Evolutionary conservation across 768 basidiomycete species (phyloP).

Genomic region (Xanthoconium stramineum): DNA sequence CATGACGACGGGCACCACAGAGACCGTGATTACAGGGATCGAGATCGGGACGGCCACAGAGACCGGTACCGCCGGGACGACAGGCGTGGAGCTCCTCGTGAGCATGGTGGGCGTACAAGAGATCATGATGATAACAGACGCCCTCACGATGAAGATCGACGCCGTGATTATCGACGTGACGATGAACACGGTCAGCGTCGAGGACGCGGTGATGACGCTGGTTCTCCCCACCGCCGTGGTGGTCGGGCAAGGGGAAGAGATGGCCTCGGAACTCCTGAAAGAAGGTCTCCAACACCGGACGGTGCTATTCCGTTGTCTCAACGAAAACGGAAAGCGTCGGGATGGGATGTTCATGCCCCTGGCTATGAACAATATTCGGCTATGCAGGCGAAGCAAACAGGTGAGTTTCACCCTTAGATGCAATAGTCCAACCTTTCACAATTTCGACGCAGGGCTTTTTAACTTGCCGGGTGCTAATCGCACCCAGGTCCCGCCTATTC

Average conservation of each 20-base stretch:
- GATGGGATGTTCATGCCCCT: conserved; percentile 95
- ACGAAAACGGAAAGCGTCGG: conserved; percentile 83
- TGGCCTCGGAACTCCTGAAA: conserved; percentile 64
- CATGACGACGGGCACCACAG: conserved; percentile 55
- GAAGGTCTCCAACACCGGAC: conserved; percentile 88
- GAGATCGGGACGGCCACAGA: conserved; percentile 36
- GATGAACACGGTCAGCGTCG: conserved; percentile 34
- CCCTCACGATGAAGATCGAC: conserved; percentile 49
- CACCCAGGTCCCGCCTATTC: conserved; percentile 79
- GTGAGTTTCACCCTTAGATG: conserved; percentile 38
- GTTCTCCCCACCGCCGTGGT: conserved; percentile 37
- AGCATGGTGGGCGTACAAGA: conserved; percentile 44
- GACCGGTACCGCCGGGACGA: conserved; percentile 45
- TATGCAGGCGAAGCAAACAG: conserved; percentile 97
- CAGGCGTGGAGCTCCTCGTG: conserved; percentile 46
- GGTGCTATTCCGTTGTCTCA: conserved; percentile 79
- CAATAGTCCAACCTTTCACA: conserved; percentile 5
- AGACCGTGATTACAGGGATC: conserved; percentile 51
- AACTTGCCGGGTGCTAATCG: conserved; percentile 94
- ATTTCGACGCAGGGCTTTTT: conserved; percentile 68
- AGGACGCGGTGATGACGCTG: conserved; percentile 40
- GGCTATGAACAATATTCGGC: conserved; percentile 95
- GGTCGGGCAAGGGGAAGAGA: conserved; percentile 47
- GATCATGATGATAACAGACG: conserved; percentile 47
- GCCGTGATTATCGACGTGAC: conserved; percentile 45